Base-by-base conservation (phyloP, 371 early-diverging fungal genomes). In the Mucor circinelloides region DNA sequence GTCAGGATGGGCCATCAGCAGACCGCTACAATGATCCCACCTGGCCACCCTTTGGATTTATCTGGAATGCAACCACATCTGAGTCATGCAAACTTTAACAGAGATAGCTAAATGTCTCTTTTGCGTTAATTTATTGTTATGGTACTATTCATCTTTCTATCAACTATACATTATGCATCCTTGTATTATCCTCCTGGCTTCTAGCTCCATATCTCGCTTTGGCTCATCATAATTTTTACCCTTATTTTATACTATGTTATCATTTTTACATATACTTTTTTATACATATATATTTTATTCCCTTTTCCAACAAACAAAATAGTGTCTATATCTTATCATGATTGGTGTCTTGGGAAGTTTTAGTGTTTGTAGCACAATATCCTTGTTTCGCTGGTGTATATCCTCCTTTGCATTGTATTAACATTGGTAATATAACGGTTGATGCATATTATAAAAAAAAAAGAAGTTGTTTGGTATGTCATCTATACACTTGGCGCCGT, bases 1-100 rank as follows among this genome's bases (percentile, higher is more conserved):
- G 63, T 64, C 44, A 64, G 70, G 58, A 34, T 54, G 59, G 59
- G 59, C 6, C 60, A 55, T 19, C 70, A 60, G 36, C 38, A n/a
- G 28, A 38, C 73, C 55, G 60, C 52, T 67, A 57, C 57, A 57
- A 63, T 60, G 38, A 66, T 62, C 25, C 60, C 71, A 42, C 56
- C 71, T 25, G 66, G 66, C 42, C 72, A 75, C 21, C 50, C 75
- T 65, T 63, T 75, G 60, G 75, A 75, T 69, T 57, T 75, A 66
- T 72, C 75, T 55, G 66, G 63, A 71, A 65, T 71, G 27, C 75
- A 72, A 64, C 66, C 75, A 52, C 68, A 68, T 42, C 63, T 54
- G 28, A 70, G 67, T 68, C 21, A 62, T 32, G 48, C 64, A 62
- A 48, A 68, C 67, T 67, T 65, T 71, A 54, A 72, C 59, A 54